phyloP scores from a whole-genome alignment of 2,329 filamentous ascomycete genomes.

The Blumeria hordei region DNA sequence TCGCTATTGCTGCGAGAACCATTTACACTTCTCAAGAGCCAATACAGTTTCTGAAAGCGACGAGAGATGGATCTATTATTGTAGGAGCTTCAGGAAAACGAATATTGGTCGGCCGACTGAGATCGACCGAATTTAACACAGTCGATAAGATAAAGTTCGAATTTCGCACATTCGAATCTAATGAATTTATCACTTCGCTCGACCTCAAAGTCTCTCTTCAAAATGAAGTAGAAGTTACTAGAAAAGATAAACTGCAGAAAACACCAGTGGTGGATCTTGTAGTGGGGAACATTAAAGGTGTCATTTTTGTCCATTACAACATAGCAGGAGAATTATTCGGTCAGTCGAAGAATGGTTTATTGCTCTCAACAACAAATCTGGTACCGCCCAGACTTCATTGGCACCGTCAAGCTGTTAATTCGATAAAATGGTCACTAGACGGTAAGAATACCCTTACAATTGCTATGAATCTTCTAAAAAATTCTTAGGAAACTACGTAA shows the following conservation, averaged over 20 bases:
- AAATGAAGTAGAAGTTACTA: slow-evolving; percentile 6
- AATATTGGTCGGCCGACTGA: slow-evolving; percentile 34
- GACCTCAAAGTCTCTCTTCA: slow-evolving; percentile 28
- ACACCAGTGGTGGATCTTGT: slow-evolving; percentile 41
- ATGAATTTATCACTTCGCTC: slow-evolving; percentile 40
- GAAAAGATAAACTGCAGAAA: slow-evolving; percentile 13
- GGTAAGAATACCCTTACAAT: slow-evolving; percentile 26
- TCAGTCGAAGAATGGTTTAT: slow-evolving; percentile 18
- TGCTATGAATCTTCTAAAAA: slow-evolving; percentile 10
- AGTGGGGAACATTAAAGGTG: slow-evolving; percentile 52
- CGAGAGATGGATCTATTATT: slow-evolving; percentile 31
- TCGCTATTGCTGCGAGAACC: slow-evolving; percentile 13
- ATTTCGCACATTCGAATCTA: slow-evolving; percentile 31
- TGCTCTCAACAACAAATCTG: slow-evolving; percentile 14
- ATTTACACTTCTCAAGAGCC: slow-evolving; percentile 18
- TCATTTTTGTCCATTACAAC: slow-evolving; percentile 63
- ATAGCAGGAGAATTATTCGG: slow-evolving; percentile 30
- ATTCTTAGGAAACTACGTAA: slow-evolving; percentile 51
- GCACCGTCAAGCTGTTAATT: slow-evolving; percentile 65
- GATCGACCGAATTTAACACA: slow-evolving; percentile 13
- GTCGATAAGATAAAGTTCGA: slow-evolving; percentile 26
- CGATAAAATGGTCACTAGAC: slow-evolving; percentile 79
- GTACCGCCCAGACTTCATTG: slow-evolving; percentile 54
- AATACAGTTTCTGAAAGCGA: slow-evolving; percentile 25
- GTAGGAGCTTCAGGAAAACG: slow-evolving; percentile 27